A percentile compares a stretch with the other conserved stretches of the same genome.
Evolutionary conservation across 257 asterid species (phyloP).

Genomic region (Przewalskia tangutica): DNA sequence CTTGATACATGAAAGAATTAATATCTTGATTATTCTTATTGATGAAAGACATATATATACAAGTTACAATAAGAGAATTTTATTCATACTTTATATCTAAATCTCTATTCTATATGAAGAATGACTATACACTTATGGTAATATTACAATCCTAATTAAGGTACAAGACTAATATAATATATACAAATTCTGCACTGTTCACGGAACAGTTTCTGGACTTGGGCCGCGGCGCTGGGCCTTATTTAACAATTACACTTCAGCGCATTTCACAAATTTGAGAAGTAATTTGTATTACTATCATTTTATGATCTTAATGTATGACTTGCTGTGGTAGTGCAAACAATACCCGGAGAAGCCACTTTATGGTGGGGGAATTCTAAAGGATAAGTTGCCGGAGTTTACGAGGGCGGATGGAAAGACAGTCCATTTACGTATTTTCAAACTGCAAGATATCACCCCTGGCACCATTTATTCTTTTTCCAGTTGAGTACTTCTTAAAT

Average conservation of each 20-base stretch:
- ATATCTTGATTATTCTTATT: too few relatives aligned
- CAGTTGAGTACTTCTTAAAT: constrained; percentile 25
- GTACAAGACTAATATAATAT: too few relatives aligned
- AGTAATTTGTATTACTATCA: not conserved
- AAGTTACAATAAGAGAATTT: too few relatives aligned
- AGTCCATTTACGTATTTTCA: constrained; percentile 18
- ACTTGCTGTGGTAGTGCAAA: constrained; percentile 37
- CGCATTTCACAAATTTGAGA: not conserved
- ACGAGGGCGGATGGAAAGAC: constrained; percentile 8
- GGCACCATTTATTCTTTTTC: constrained; percentile 51
- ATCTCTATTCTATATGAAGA: too few relatives aligned
- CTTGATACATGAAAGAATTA: too few relatives aligned
- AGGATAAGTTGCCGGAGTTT: constrained; percentile 14
- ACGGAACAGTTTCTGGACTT: too few relatives aligned
- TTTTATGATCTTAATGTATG: not conserved
- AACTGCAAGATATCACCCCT: constrained; percentile 25
- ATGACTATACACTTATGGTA: too few relatives aligned
- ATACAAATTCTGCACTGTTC: too few relatives aligned
- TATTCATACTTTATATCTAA: too few relatives aligned
- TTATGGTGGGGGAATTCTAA: constrained; percentile 61
- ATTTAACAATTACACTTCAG: not conserved
- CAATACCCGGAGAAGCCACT: constrained; percentile 47
- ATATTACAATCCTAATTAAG: too few relatives aligned
- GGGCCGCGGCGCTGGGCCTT: too few relatives aligned
- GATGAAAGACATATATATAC: too few relatives aligned